Evolutionary conservation across 2,329 filamentous ascomycete species (phyloP), one percentile per base, ranked within the genome.

Genomic region (Aspergillus floridensis): DNA sequence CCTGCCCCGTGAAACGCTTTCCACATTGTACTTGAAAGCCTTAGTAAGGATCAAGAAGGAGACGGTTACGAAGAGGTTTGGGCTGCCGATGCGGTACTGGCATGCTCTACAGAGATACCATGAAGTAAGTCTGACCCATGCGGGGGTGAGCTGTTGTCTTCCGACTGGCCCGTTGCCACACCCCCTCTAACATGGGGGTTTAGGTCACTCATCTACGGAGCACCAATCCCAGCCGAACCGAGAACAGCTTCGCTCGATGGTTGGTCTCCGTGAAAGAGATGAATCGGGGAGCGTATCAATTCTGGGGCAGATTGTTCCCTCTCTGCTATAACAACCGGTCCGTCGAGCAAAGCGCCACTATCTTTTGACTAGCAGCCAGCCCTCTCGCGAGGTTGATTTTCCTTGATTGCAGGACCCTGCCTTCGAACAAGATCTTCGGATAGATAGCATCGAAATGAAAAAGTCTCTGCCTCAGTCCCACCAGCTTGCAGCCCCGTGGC

Each of bases 221-320:
- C 38, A 53, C 60, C 12, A 67, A 68, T 52, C 68, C 72, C 1
- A 68, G 64, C 51, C 65, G 63, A 22, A 72, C 71, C 1, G 72
- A 73, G 47, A 59, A 56, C 32, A 49, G 60, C 16, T 75, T 75
- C 58, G 72, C 73, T 49, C 63, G 63, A 21, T 75, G 72, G 71
- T 60, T 75, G 31, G 59, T 72, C 12, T 62, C 66, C 1, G 63
- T 69, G 50, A 68, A 63, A 58, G 63, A 68, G 22, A 60, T 50
- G 12, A 65, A 64, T 44, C 65, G 66, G 6, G 60, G 59, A 5
- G 58, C 70, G 58, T 73, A 66, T 57, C 57, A 24, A 5, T 75
- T 75, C 56, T 75, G 73, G 73, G 67, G 62, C 5, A 63, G 59
- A 53, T 58, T 75, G 51, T 75, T 73, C 59, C 72, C 70, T 12